These are phyloP conservation scores for Sesbania bispinosa DNA, from an alignment of 306 rosid genomes.

Conservation along the genomic window DNA sequence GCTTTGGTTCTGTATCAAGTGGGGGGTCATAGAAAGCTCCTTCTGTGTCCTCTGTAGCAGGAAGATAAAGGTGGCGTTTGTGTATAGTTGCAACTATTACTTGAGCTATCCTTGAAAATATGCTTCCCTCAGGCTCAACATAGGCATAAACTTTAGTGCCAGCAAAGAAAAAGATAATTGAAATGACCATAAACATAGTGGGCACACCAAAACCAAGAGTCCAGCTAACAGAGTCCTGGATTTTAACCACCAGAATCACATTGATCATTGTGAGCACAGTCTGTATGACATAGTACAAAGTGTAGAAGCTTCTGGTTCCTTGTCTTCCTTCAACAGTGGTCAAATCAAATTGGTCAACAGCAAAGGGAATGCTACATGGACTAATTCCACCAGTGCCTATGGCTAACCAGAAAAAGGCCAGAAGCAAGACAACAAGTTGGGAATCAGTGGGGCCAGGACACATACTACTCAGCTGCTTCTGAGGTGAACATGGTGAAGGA, in stretches of 20 bases:
- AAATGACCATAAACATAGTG: slow-evolving; percentile 30
- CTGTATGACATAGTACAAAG: slow-evolving; percentile 38
- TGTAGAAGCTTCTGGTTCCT: slow-evolving; percentile 43
- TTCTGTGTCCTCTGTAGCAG: neutral
- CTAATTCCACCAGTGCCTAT: slow-evolving; percentile 57
- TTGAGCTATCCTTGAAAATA: slow-evolving; percentile 36
- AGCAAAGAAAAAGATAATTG: slow-evolving; percentile 40
- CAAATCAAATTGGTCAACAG: slow-evolving; percentile 53
- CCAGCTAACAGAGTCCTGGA: slow-evolving; percentile 57
- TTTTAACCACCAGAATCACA: slow-evolving; percentile 40
- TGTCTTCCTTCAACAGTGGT: slow-evolving; percentile 43
- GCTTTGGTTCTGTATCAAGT: slow-evolving; percentile 23
- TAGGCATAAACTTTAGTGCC: slow-evolving; percentile 33
- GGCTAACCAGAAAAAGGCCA: slow-evolving; percentile 33
- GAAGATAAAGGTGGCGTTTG: slow-evolving; percentile 40
- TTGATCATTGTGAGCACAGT: slow-evolving; percentile 28
- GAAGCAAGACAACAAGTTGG: slow-evolving; percentile 30
- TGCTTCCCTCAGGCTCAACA: too few species aligned
- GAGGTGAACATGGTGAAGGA: slow-evolving; percentile 39
- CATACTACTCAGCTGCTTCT: neutral
- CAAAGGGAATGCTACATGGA: slow-evolving; percentile 57
- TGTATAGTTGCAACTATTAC: slow-evolving; percentile 43
- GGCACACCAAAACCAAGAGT: slow-evolving; percentile 52
- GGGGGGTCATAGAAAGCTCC: slow-evolving; percentile 38
- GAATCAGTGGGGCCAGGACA: slow-evolving; percentile 24